These are phyloP conservation scores for Linaria vulgaris DNA, from an alignment of 257 asterid species.

Conservation along the genomic window DNA sequence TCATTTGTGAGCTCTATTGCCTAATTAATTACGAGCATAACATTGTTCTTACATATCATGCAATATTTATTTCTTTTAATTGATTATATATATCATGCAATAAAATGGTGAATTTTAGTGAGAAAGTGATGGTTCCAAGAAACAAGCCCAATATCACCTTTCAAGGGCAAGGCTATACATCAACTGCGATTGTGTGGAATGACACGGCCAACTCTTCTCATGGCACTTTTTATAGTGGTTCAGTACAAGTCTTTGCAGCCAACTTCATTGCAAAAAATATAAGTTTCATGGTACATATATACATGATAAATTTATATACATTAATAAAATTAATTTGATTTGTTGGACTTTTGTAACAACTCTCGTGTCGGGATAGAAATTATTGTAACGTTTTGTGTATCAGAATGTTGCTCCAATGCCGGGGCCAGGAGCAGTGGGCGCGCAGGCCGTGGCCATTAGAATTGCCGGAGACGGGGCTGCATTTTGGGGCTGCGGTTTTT, in stretches of 20 bases:
- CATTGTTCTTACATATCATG: not conserved
- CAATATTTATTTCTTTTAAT: too few relatives aligned
- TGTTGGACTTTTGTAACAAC: not conserved
- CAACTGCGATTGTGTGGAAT: conserved; percentile 89
- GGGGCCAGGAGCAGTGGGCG: conserved; percentile 74
- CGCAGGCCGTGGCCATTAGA: conserved; percentile 90
- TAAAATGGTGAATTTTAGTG: conserved; percentile 42
- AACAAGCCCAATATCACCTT: conserved; percentile 77
- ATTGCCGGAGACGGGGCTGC: conserved; percentile 77
- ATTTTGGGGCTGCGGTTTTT: conserved; percentile 93
- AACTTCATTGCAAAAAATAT: conserved; percentile 85
- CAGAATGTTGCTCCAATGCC: conserved; percentile 93
- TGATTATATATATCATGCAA: not conserved
- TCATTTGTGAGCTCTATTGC: conserved; percentile 59
- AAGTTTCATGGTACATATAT: conserved; percentile 67
- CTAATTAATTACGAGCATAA: not conserved
- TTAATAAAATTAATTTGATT: too few relatives aligned
- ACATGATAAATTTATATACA: not conserved
- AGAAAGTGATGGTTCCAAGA: conserved; percentile 69
- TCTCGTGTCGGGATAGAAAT: too few relatives aligned
- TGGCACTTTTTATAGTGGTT: conserved; percentile 85
- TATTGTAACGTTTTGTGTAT: not conserved
- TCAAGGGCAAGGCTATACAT: conserved; percentile 88
- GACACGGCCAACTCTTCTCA: conserved; percentile 82
- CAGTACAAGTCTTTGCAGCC: conserved; percentile 80